phyloP scores from a whole-genome alignment of 1,284 basidiomycete genomes.

The Leccinum olivaceoglutinosum region DNA sequence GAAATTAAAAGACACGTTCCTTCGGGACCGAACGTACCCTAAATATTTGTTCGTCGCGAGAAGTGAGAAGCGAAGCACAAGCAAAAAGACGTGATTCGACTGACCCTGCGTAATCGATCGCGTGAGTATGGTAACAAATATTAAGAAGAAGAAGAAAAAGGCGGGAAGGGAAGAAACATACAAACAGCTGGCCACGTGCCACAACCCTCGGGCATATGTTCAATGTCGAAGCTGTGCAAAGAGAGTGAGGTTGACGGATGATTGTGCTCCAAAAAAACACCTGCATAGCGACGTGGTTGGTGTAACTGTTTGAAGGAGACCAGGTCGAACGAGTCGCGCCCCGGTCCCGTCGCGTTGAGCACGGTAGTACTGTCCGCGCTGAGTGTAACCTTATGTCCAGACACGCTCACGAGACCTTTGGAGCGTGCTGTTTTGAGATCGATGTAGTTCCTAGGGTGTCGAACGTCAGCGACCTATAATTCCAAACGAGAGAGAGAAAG shows the following conservation, averaged over 20 bases:
- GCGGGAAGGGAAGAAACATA: slow-evolving; percentile 7
- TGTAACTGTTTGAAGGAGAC: slow-evolving; percentile 27
- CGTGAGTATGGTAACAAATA: neutral
- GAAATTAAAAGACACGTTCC: neutral
- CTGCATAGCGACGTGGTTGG: slow-evolving; percentile 32
- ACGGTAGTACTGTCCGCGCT: slow-evolving; percentile 16
- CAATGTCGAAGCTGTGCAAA: slow-evolving; percentile 31
- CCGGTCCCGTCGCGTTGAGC: slow-evolving; percentile 26
- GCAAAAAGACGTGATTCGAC: slow-evolving; percentile 2
- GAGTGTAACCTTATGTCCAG: slow-evolving; percentile 13
- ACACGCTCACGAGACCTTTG: slow-evolving; percentile 14
- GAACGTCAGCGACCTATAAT: neutral
- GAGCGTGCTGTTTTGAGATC: slow-evolving; percentile 10
- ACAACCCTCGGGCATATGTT: slow-evolving; percentile 36
- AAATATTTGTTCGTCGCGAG: neutral
- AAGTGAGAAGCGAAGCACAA: slow-evolving; percentile 4
- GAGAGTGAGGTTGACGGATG: neutral
- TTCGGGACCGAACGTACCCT: slow-evolving; percentile 12
- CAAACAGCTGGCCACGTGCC: slow-evolving; percentile 36
- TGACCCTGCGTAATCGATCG: slow-evolving; percentile 15
- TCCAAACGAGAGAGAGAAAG: neutral
- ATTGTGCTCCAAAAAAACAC: slow-evolving; percentile 2
- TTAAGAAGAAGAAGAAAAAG: neutral
- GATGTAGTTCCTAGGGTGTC: slow-evolving; percentile 13
- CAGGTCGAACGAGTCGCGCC: slow-evolving; percentile 33